Percentiles rank a stretch among this genome's conserved stretches.
Evolutionary conservation across 495 filamentous ascomycete genomes (phyloP).

Genomic region (Recurvomyces mirabilis): DNA sequence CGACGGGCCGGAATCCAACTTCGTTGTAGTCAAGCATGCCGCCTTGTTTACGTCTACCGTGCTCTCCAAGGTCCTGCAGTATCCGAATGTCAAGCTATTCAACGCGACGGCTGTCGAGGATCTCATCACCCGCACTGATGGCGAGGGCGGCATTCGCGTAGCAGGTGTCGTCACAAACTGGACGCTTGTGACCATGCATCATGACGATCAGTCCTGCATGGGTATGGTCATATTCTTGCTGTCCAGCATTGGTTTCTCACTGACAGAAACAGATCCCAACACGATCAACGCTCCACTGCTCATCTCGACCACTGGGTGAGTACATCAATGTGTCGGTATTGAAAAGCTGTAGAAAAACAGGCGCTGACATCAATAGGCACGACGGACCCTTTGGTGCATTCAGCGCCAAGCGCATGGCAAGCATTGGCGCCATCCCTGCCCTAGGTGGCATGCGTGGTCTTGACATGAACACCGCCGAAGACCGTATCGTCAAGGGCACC

Average conservation of each 20-base stretch:
- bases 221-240: background rate
- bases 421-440: slow-evolving; percentile 68
- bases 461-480: slow-evolving; percentile 81
- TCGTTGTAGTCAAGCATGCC: slow-evolving; percentile 69
- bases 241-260: background rate
- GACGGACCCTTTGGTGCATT: slow-evolving; percentile 88
- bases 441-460: slow-evolving; percentile 84
- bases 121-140: slow-evolving; percentile 59
- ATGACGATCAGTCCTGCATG: slow-evolving; percentile 67
- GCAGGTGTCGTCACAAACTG: slow-evolving; percentile 90
- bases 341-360: too few species aligned
- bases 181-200: slow-evolving; percentile 82
- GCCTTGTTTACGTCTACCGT: slow-evolving; percentile 83
- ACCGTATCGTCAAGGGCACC: slow-evolving; percentile 82
- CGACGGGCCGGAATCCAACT: slow-evolving; percentile 42
- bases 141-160: slow-evolving; percentile 47
- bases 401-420: slow-evolving; percentile 70
- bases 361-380: too few species aligned
- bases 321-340: too few species aligned
- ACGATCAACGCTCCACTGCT: slow-evolving; percentile 83
- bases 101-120: slow-evolving; percentile 88
- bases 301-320: slow-evolving; percentile 80
- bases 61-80: slow-evolving; percentile 62
- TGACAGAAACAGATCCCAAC: slow-evolving; percentile 57
- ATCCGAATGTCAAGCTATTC: slow-evolving; percentile 91